phyloP scores from a whole-genome alignment of 2,329 filamentous ascomycete species.

The Microdochium nivale region DNA sequence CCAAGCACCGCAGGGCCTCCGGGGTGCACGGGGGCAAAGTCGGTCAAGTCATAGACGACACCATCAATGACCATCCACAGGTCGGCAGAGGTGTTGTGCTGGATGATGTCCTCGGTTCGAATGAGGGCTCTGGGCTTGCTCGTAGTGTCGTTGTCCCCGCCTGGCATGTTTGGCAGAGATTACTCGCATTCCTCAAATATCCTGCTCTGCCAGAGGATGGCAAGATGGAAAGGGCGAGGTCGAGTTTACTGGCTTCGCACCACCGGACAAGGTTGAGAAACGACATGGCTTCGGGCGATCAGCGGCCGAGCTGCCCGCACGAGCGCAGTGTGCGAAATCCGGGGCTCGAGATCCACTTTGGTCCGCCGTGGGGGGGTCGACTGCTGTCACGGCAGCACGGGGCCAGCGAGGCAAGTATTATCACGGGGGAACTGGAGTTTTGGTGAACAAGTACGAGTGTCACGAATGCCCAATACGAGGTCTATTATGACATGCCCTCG shows the following conservation, averaged over 20 bases:
- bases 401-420: too few relatives aligned
- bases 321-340: too few relatives aligned
- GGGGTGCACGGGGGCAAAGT: conserved; percentile 42
- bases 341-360: not conserved
- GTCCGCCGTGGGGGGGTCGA: not conserved
- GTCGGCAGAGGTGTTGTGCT: conserved; percentile 36
- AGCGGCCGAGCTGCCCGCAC: not conserved
- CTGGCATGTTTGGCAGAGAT: conserved; percentile 8
- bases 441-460: too few relatives aligned
- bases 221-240: too few relatives aligned
- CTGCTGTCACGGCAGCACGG: too few relatives aligned
- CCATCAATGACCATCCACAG: conserved; percentile 60
- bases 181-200: too few relatives aligned
- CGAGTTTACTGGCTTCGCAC: too few relatives aligned
- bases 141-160: not conserved
- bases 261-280: too few relatives aligned
- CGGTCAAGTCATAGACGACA: conserved; percentile 57
- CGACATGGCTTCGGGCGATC: not conserved
- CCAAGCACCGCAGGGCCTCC: conserved; percentile 33
- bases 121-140: conserved; percentile 13
- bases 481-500: too few relatives aligned
- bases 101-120: conserved; percentile 32
- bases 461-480: too few relatives aligned
- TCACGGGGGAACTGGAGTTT: too few relatives aligned
- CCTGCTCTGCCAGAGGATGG: not conserved